Evolutionary conservation across 495 filamentous ascomycete genomes (phyloP).

Genomic region (Ascobolus immersus): DNA sequence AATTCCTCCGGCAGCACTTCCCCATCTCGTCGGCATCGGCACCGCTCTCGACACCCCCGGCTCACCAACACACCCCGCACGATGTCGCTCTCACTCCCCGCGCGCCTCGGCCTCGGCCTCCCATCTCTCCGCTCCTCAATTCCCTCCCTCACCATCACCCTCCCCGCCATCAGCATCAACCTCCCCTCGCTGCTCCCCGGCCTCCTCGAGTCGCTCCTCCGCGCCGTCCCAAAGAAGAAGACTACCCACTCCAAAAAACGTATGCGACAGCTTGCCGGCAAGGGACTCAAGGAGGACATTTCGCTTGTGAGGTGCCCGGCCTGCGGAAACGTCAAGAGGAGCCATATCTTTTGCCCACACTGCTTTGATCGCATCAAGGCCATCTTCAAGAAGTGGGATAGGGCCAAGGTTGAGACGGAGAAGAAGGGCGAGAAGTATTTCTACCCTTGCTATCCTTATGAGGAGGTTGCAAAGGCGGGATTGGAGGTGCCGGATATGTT

Average conservation of each 20-base stretch:
- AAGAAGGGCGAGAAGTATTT: too few species aligned
- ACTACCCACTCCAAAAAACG: slow-evolving; percentile 91
- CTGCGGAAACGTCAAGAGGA: slow-evolving; percentile 65
- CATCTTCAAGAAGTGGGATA: too few species aligned
- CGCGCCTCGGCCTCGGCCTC: too few species aligned
- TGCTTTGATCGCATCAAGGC: too few species aligned
- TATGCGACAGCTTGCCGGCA: slow-evolving; percentile 76
- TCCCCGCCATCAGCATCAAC: slow-evolving; percentile 31
- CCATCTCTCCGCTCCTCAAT: slow-evolving; percentile 21
- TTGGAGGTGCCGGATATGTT: too few species aligned
- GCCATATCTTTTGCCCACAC: slow-evolving; percentile 63
- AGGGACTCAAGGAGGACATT: slow-evolving; percentile 72
- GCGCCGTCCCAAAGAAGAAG: slow-evolving; percentile 95
- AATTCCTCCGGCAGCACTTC: too few species aligned
- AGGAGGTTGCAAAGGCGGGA: too few species aligned
- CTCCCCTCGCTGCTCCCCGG: slow-evolving; percentile 37
- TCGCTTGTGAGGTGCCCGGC: slow-evolving; percentile 62
- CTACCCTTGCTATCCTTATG: too few species aligned
- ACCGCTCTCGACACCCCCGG: background rate
- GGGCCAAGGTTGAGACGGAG: slow-evolving; percentile 11
- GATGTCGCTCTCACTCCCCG: too few species aligned
- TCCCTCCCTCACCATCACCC: slow-evolving; percentile 24
- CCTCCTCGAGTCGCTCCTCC: slow-evolving; percentile 77
- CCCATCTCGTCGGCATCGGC: too few species aligned
- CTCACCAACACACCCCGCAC: background rate